Percentiles rank a stretch among this genome's conserved stretches.
Conservation (phyloP, 305 asterid genomes). For the Fraxinus sp. region DNA sequence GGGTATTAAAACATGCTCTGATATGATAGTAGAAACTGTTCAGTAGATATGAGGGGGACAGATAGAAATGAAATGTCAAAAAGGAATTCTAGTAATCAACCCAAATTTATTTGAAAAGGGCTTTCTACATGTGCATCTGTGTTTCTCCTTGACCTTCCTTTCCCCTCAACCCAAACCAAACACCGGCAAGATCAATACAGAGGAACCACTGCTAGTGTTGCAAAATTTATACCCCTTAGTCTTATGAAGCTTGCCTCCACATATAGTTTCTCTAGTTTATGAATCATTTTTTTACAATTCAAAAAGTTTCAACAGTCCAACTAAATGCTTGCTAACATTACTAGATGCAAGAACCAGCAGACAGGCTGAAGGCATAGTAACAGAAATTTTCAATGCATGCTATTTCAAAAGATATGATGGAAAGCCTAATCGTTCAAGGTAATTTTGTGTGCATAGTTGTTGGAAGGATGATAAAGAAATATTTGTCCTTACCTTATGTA, state of each 20-base stretch:
- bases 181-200: neutral
- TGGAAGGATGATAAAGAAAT: neutral
- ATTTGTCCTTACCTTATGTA: constrained; percentile 57
- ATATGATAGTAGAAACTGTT: neutral
- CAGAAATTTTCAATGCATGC: constrained; percentile 4
- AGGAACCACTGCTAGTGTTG: neutral
- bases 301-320: neutral
- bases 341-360: neutral
- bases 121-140: constrained; percentile 2
- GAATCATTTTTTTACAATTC: neutral
- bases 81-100: neutral
- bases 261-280: neutral
- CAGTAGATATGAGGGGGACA: neutral
- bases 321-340: neutral
- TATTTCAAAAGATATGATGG: neutral
- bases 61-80: neutral
- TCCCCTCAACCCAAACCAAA: constrained; percentile 6
- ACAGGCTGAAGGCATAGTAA: constrained; percentile 1
- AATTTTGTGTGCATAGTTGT: neutral
- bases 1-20: neutral
- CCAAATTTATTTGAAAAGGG: neutral
- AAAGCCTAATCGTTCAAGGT: neutral
- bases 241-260: neutral
- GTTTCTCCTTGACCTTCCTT: neutral
- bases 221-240: neutral